A percentile compares a stretch with the other conserved stretches of the same genome.
phyloP scores from a whole-genome alignment of 306 rosid species.

The Prunus mongolica region DNA sequence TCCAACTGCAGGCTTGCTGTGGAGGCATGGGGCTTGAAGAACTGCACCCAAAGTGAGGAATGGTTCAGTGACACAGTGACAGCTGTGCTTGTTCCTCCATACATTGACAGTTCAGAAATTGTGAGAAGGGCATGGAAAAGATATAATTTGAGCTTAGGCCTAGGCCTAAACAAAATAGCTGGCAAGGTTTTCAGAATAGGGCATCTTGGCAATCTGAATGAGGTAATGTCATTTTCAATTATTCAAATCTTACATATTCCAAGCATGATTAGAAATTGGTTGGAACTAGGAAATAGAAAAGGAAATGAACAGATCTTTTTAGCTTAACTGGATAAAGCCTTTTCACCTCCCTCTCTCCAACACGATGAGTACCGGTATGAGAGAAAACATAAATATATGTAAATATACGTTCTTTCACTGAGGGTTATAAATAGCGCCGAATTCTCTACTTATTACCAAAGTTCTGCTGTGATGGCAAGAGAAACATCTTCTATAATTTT shows the following conservation, averaged over 20 bases:
- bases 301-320: background rate
- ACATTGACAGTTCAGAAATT: constrained; percentile 80
- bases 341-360: background rate
- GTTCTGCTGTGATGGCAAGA: background rate
- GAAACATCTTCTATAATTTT: too few species aligned
- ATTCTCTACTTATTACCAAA: background rate
- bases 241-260: background rate
- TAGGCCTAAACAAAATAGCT: constrained; percentile 92
- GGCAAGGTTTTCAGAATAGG: constrained; percentile 99
- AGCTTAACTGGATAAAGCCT: background rate
- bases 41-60: constrained; percentile 93
- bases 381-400: background rate
- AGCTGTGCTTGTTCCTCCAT: constrained; percentile 85
- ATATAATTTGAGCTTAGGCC: constrained; percentile 93
- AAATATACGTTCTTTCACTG: background rate
- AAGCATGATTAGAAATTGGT: background rate
- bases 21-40: constrained; percentile 99
- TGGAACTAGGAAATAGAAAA: background rate
- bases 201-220: constrained; percentile 89
- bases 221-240: constrained; percentile 48
- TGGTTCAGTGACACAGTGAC: constrained; percentile 96
- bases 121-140: constrained; percentile 91
- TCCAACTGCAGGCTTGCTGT: constrained; percentile 75
- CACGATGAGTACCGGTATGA: background rate
- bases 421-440: background rate